Conservation (phyloP, 495 filamentous ascomycete species). For the Aspergillus biplanus region DNA sequence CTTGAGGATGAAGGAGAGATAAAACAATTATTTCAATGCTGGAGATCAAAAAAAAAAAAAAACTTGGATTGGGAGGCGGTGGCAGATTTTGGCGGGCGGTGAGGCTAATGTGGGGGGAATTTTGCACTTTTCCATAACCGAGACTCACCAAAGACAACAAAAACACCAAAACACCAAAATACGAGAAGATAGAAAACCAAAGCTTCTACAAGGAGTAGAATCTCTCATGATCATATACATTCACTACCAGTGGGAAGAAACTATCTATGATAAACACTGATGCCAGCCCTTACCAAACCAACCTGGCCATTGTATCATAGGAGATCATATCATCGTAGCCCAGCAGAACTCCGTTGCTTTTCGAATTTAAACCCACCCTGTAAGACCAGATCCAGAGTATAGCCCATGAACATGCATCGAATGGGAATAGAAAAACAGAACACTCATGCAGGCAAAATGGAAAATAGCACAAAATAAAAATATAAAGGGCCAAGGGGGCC, state of each 20-base stretch:
- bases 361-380: conserved; percentile 26
- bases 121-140: conserved; percentile 22
- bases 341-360: conserved; percentile 38
- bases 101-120: conserved; percentile 32
- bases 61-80: conserved; percentile 29
- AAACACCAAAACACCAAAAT: background rate
- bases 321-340: conserved; percentile 32
- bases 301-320: conserved; percentile 26
- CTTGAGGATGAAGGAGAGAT: conserved; percentile 17
- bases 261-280: conserved; percentile 32
- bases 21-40: conserved; percentile 3
- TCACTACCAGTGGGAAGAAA: conserved; percentile 24
- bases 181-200: background rate
- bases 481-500: conserved; percentile 26
- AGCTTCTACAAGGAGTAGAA: background rate
- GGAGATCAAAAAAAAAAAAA: conserved; percentile 21
- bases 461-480: background rate
- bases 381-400: conserved; percentile 27
- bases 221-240: conserved; percentile 28
- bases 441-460: conserved; percentile 33
- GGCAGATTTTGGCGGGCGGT: conserved; percentile 47
- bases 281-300: conserved; percentile 28
- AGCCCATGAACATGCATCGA: conserved; percentile 25
- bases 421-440: conserved; percentile 29
- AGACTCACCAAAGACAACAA: conserved; percentile 10